Base-by-base conservation (phyloP, 2,329 filamentous ascomycete genomes). In the Elsinoe australis region DNA sequence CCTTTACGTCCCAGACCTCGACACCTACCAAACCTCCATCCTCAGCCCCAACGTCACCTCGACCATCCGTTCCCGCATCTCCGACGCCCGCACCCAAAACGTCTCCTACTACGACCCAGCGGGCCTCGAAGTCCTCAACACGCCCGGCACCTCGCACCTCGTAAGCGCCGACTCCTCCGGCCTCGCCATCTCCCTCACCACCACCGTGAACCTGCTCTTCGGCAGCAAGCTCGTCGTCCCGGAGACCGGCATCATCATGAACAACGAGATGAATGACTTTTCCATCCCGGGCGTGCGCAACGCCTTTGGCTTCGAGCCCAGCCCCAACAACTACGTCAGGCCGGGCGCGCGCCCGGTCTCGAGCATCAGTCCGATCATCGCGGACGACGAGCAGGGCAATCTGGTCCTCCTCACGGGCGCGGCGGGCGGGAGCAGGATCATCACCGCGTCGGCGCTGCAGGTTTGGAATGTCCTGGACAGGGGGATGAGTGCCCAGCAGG, bases 141-240 rank as follows among this genome's bases (percentile, higher is more conserved):
- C 80, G 54, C 80, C 83, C 41, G 85, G 85, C 1, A 90, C 85
- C 0, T 83, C 79, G 14, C 85, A 88, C 56, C 68, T 89, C 6
- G 79, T 85, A 0, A 72, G 85, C 0, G 80, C 82, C 0, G 90
- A 95, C 63, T 64, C 66, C 5, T 73, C 75, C 0, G 89, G 89
- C 5, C 72, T 95, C 63, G 80, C 87, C 2, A 76, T 94, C 28
- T 83, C 85, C 1, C 73, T 88, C 9, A 95, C 89, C 0, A 92
- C 87, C 1, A 95, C 90, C 0, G 72, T 95, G 49, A 95, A 95
- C 64, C 72, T 92, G 3, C 73, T 92, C 2, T 96, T 94, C 58
- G 90, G 90, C 36, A 83, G 81, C 21, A 74, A 80, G 15, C 64
- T 94, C 53, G 79, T 94, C 66, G 83, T 90, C 1, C 86, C 87